Evolutionary conservation across 2,329 filamentous ascomycete species (phyloP).

Genomic region (Canariomyces notabilis): DNA sequence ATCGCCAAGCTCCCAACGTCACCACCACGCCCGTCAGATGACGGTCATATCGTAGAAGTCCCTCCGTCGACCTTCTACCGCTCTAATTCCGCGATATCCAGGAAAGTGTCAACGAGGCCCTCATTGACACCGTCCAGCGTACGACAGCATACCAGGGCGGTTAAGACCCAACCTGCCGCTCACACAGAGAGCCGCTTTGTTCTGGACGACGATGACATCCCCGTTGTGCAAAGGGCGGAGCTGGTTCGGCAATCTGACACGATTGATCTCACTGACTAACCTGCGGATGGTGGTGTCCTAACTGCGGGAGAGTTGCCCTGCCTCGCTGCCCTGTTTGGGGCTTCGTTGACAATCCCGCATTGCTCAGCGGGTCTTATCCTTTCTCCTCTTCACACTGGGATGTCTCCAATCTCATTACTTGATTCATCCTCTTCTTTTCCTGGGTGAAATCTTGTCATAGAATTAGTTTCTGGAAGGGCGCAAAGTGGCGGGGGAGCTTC

Average conservation of each 20-base stretch:
- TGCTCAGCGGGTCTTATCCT: not conserved
- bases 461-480: not conserved
- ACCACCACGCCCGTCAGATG: not conserved
- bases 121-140: not conserved
- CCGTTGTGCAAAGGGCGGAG: constrained; percentile 12
- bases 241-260: constrained; percentile 10
- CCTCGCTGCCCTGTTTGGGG: too few relatives aligned
- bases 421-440: not conserved
- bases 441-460: not conserved
- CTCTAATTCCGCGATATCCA: not conserved
- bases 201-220: not conserved
- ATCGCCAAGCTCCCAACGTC: constrained; percentile 2
- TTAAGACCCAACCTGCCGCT: not conserved
- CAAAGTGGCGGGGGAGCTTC: not conserved
- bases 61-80: not conserved
- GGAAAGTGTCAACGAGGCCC: not conserved
- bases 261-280: constrained; percentile 14
- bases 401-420: not conserved
- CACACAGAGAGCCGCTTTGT: constrained; percentile 3
- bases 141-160: not conserved
- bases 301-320: too few relatives aligned
- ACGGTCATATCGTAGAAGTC: not conserved
- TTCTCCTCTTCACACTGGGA: not conserved
- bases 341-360: not conserved
- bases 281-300: not conserved